Evolutionary conservation across 1,284 basidiomycete species (phyloP).

Genomic region (Boletus albobrunnescens): DNA sequence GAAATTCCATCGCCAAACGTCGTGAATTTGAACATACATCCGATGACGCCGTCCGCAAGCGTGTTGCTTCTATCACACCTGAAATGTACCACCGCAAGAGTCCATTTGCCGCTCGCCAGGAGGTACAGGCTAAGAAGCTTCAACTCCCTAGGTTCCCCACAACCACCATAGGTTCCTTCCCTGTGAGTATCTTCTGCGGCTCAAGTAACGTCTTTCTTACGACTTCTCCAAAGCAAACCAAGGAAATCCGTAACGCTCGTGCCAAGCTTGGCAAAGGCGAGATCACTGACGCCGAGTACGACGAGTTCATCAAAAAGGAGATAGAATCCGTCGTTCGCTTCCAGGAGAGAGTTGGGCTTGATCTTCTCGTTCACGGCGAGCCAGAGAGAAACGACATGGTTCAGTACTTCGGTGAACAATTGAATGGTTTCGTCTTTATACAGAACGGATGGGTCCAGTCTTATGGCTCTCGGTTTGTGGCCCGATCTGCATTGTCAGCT

Average conservation of each 20-base stretch:
- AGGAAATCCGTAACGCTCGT: conserved; percentile 96
- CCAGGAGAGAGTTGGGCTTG: conserved; percentile 95
- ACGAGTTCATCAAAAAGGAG: conserved; percentile 98
- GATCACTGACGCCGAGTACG: conserved; percentile 85
- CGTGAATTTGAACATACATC: conserved; percentile 95
- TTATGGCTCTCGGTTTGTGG: conserved; percentile 79
- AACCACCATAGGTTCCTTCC: conserved; percentile 98
- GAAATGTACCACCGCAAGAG: conserved; percentile 89
- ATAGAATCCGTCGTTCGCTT: conserved; percentile 91
- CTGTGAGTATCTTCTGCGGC: conserved; percentile 43
- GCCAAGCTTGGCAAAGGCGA: conserved; percentile 94
- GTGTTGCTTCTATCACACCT: conserved; percentile 87
- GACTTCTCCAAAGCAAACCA: conserved; percentile 75
- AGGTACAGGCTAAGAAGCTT: conserved; percentile 86
- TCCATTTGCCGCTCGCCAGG: conserved; percentile 84
- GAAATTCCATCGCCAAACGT: conserved; percentile 88
- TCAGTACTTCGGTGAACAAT: conserved; percentile 98
- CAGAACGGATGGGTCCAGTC: conserved; percentile 99
- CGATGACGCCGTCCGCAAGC: conserved; percentile 93
- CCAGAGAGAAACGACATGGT: conserved; percentile 99
- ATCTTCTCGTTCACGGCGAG: conserved; percentile 98
- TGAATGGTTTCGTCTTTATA: conserved; percentile 95
- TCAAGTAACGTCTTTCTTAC: background rate
- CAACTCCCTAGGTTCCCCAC: conserved; percentile 97
- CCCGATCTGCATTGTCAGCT: background rate